These are phyloP conservation scores for Xylaria digitata DNA, from an alignment of 2,329 filamentous ascomycete species.

Conservation along the genomic window DNA sequence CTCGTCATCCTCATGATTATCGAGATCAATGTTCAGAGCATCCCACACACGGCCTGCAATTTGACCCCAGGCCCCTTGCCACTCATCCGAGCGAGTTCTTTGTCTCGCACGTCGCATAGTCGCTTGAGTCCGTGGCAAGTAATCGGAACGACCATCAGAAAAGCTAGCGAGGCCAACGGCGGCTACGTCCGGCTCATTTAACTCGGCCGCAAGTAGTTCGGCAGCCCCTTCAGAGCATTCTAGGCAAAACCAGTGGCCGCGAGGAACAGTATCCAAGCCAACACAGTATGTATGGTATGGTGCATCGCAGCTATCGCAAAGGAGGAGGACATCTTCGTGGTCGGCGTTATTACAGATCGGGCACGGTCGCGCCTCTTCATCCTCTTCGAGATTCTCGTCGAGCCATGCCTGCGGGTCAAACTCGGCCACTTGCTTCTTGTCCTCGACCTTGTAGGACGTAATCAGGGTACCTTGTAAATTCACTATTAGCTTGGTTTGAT, in stretches of 20 bases:
- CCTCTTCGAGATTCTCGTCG: conserved; percentile 77
- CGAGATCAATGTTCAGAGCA: conserved; percentile 78
- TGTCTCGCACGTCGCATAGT: conserved; percentile 66
- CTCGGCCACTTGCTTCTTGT: conserved; percentile 90
- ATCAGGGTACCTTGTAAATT: conserved; percentile 65
- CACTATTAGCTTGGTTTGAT: conserved; percentile 30
- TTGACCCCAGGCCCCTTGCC: conserved; percentile 86
- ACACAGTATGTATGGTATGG: conserved; percentile 94
- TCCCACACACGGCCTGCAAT: conserved; percentile 73
- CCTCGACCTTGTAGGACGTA: conserved; percentile 74
- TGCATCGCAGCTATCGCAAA: conserved; percentile 91
- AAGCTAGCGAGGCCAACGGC: conserved; percentile 41
- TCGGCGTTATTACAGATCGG: conserved; percentile 85
- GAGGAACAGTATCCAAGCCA: conserved; percentile 80
- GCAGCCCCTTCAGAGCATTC: conserved; percentile 67
- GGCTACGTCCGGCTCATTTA: conserved; percentile 48
- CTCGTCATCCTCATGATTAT: conserved; percentile 85
- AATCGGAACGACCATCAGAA: conserved; percentile 50
- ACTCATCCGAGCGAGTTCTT: conserved; percentile 80
- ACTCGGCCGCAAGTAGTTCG: conserved; percentile 59
- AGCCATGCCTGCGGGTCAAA: conserved; percentile 81
- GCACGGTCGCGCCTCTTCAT: conserved; percentile 79
- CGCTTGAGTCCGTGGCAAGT: conserved; percentile 67
- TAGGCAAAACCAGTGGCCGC: conserved; percentile 90
- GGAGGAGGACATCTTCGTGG: conserved; percentile 84